Evolutionary conservation across 306 rosid genomes (phyloP).

Genomic region (Malus fusca): DNA sequence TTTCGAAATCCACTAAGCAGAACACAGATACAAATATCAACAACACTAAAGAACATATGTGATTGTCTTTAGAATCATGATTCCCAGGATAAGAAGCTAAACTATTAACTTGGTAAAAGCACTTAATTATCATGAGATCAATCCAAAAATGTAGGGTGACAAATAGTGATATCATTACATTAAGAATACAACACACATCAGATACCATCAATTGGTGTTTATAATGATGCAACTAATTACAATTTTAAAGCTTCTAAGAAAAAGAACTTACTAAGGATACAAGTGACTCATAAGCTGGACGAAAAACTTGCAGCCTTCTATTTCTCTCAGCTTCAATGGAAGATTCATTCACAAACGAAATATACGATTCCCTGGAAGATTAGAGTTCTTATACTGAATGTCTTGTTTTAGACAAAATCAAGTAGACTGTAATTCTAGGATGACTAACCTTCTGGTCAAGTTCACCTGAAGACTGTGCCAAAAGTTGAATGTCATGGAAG

Average conservation of each 20-base stretch:
- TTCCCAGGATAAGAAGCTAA: neutral
- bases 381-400: conserved; percentile 20
- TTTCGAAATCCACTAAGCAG: neutral
- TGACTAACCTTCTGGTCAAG: conserved; percentile 71
- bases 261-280: conserved; percentile 77
- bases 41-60: neutral
- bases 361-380: conserved; percentile 63
- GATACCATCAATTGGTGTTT: neutral
- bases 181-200: neutral
- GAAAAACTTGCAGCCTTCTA: conserved; percentile 72
- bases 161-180: conserved; percentile 5
- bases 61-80: conserved; percentile 1
- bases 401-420: conserved; percentile 17
- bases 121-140: neutral
- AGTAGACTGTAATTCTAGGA: conserved; percentile 4
- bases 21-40: neutral
- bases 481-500: conserved; percentile 93
- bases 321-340: conserved; percentile 85
- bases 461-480: conserved; percentile 96
- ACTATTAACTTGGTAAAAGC: neutral
- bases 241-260: neutral
- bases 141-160: neutral
- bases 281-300: conserved; percentile 91
- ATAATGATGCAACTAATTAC: neutral
- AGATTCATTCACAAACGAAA: conserved; percentile 57